Base-by-base conservation (phyloP, 2,329 filamentous ascomycete genomes). In the Ascochyta clinopodiicola region DNA sequence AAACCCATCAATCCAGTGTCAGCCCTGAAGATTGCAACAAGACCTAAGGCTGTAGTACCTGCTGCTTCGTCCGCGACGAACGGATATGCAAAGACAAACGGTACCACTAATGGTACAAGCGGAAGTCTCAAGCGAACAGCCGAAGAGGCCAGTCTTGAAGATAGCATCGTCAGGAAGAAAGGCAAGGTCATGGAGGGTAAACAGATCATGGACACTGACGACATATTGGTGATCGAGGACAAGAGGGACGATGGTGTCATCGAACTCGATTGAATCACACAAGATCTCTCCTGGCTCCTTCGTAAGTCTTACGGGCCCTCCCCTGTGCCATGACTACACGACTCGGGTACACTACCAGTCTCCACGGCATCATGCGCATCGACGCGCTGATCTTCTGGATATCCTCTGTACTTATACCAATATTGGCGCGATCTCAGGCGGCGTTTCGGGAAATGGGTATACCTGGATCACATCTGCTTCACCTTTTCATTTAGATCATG, bases 1-100 rank as follows among this genome's bases (percentile, higher is more conserved):
- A 85, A 85, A 68, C 81, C 86, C 1, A 81, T 89, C 56, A 81
- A 82, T 62, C 75, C 80, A 3, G 70, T 79, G 1, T 74, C 74
- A 25, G 69, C 77, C 32, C 60, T 81, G 5, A 74, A 80, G 6
- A 81, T 86, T 39, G 78, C 81, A 1, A 70, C 73, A 6, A 82
- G 80, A 62, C 76, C 81, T 2, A 80, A 78, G 58, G 24, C 40
- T 19, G 51, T 53, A 9, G 19, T 46, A 4, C 42, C 43, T n/a
- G 65, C 68, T 35, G 60, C 68, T 10, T 46, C 46, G 7, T 42
- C 62, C 1, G 60, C 62, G 25, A 71, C 55, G 40, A 77, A 64
- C 42, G 77, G 72, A 13, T 62, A 72, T 19, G 60, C 57, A 13
- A 47, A 49, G 17, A 43, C 47, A 6, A 60, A 64, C 56, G n/a